phyloP scores from a whole-genome alignment of 805 yeast species.

The Barnettozyma sp. region DNA sequence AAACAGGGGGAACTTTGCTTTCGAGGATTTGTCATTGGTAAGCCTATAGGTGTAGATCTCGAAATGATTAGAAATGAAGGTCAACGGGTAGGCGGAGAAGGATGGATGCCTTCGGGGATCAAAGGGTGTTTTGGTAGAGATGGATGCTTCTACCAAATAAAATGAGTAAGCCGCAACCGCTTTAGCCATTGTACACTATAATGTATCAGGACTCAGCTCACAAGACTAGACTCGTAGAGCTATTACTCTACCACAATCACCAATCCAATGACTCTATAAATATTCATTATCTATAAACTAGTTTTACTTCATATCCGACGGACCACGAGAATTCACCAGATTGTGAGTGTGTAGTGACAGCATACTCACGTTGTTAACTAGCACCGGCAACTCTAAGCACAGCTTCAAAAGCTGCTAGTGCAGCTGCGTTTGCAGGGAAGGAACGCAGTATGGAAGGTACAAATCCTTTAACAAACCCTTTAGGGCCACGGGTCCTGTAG shows the following conservation, averaged over 20 bases:
- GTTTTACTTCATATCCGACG: too few species aligned
- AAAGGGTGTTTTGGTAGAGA: conserved; percentile 60
- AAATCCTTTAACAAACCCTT: conserved; percentile 77
- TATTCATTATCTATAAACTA: too few species aligned
- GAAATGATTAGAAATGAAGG: conserved; percentile 26
- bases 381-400: conserved; percentile 52
- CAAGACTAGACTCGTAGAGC: too few species aligned
- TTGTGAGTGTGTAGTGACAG: too few species aligned
- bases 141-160: conserved; percentile 55
- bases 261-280: too few species aligned
- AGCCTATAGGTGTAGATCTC: conserved; percentile 31
- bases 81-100: conserved; percentile 37
- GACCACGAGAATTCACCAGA: too few species aligned
- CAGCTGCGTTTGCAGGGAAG: conserved; percentile 93
- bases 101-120: conserved; percentile 45
- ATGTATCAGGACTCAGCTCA: too few species aligned
- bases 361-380: too few species aligned
- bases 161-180: not conserved
- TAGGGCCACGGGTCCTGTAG: conserved; percentile 52
- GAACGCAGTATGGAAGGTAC: conserved; percentile 74
- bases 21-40: conserved; percentile 66
- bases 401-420: conserved; percentile 81
- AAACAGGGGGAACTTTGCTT: conserved; percentile 45
- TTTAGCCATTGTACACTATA: too few species aligned
- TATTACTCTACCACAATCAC: too few species aligned